Evolutionary conservation across 2,329 filamentous ascomycete genomes (phyloP).

Genomic region (Didymella segeticola): DNA sequence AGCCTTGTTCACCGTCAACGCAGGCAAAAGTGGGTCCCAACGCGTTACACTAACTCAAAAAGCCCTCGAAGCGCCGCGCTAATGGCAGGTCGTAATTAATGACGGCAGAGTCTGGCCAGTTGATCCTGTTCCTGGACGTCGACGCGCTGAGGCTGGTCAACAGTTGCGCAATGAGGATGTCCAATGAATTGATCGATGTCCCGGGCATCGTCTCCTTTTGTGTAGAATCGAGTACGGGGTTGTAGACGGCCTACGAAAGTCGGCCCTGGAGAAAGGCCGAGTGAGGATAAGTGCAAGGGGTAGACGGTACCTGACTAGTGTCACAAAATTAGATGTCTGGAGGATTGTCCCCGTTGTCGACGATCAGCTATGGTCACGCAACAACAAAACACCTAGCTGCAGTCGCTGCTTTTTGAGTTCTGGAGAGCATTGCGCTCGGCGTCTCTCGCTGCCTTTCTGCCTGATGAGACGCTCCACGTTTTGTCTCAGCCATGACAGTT

Average conservation of each 20-base stretch:
- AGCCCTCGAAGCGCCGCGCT: slow-evolving; percentile 15
- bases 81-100: slow-evolving; percentile 12
- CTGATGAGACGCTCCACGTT: slow-evolving; percentile 26
- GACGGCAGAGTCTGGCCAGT: slow-evolving; percentile 22
- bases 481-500: slow-evolving; percentile 19
- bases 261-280: slow-evolving; percentile 8
- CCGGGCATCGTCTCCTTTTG: slow-evolving; percentile 10
- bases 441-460: slow-evolving; percentile 26
- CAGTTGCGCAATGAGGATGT: slow-evolving; percentile 7
- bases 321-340: slow-evolving; percentile 13
- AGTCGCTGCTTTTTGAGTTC: slow-evolving; percentile 7
- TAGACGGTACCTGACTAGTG: slow-evolving; percentile 16
- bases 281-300: slow-evolving; percentile 19
- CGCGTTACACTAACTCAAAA: slow-evolving; percentile 13
- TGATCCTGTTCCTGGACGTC: slow-evolving; percentile 8
- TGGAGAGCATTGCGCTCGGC: slow-evolving; percentile 15
- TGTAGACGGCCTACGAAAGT: slow-evolving; percentile 7
- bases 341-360: slow-evolving; percentile 14
- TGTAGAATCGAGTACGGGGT: neutral
- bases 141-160: slow-evolving; percentile 13
- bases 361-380: slow-evolving; percentile 11
- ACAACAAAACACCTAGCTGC: slow-evolving; percentile 1
- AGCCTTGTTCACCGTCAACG: slow-evolving; percentile 24
- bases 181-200: slow-evolving; percentile 11
- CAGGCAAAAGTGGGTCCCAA: slow-evolving; percentile 18